Conservation (phyloP, 2,329 filamentous ascomycete genomes). For the Sclerotinia sclerotiorum region DNA sequence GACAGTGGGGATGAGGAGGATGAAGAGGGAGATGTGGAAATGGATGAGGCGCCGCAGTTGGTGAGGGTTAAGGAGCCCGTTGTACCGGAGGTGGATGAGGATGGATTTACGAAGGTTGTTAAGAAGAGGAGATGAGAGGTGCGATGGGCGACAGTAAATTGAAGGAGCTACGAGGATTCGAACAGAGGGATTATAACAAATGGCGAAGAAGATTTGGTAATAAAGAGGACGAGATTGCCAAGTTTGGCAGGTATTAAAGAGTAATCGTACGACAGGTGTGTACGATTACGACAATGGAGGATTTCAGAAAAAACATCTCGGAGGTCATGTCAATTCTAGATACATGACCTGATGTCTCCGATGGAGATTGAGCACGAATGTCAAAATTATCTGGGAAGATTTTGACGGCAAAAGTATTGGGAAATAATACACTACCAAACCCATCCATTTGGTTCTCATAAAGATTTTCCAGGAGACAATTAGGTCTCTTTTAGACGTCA, state of each 20-base stretch:
- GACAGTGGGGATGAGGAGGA: constrained; percentile 54
- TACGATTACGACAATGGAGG: background rate
- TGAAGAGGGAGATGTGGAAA: constrained; percentile 59
- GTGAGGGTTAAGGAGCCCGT: constrained; percentile 60
- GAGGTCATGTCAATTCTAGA: no score
- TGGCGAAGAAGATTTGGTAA: no score
- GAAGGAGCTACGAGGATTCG: background rate
- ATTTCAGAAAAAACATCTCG: background rate
- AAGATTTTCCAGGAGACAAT: no score
- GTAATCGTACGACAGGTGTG: no score
- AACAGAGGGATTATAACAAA: no score
- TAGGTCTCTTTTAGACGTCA: no score
- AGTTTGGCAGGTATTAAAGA: background rate
- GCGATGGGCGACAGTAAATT: no score
- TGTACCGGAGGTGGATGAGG: constrained; percentile 73
- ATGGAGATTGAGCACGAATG: background rate
- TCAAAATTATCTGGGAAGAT: background rate
- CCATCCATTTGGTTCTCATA: no score
- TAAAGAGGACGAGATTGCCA: no score
- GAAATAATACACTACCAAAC: no score
- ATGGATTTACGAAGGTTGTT: constrained; percentile 76
- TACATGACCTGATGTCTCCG: no score
- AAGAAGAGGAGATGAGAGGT: constrained; percentile 55
- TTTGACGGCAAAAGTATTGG: no score
- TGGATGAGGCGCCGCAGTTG: constrained; percentile 67